phyloP scores from a whole-genome alignment of 2,329 filamentous ascomycete species.

The Penicillium sp. region DNA sequence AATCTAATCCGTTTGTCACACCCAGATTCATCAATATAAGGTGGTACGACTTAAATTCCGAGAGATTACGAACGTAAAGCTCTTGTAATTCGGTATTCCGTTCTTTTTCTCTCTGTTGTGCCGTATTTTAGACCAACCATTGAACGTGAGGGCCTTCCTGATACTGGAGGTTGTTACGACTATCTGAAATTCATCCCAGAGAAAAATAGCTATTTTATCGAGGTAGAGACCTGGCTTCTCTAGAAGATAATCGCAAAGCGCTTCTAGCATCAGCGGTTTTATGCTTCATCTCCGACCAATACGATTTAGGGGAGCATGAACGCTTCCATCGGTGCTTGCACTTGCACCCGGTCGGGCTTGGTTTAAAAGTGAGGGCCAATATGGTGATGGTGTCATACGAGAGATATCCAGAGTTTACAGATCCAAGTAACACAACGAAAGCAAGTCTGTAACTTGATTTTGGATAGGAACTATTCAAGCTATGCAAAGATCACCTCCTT shows the following conservation, averaged over 20 bases:
- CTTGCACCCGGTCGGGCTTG: too few species aligned
- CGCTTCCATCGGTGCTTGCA: too few species aligned
- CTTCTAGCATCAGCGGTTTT: conserved; percentile 5
- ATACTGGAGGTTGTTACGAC: neutral
- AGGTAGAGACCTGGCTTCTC: neutral
- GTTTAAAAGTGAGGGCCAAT: too few species aligned
- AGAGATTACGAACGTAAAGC: neutral
- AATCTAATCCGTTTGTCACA: neutral
- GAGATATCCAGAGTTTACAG: too few species aligned
- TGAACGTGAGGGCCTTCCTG: neutral
- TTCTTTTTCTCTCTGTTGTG: neutral
- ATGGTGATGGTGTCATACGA: too few species aligned
- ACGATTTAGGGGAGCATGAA: conserved; percentile 1
- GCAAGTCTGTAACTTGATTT: too few species aligned
- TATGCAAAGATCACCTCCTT: too few species aligned
- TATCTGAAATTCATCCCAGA: neutral
- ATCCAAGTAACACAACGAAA: too few species aligned
- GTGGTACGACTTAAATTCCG: neutral
- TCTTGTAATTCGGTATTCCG: neutral
- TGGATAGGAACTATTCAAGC: too few species aligned
- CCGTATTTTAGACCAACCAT: neutral
- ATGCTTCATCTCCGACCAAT: conserved; percentile 7
- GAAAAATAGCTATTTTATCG: neutral
- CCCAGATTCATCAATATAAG: neutral
- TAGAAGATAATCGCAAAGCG: neutral